Evolutionary conservation across 768 basidiomycete species (phyloP).

Genomic region (Lactarius hatsudake): DNA sequence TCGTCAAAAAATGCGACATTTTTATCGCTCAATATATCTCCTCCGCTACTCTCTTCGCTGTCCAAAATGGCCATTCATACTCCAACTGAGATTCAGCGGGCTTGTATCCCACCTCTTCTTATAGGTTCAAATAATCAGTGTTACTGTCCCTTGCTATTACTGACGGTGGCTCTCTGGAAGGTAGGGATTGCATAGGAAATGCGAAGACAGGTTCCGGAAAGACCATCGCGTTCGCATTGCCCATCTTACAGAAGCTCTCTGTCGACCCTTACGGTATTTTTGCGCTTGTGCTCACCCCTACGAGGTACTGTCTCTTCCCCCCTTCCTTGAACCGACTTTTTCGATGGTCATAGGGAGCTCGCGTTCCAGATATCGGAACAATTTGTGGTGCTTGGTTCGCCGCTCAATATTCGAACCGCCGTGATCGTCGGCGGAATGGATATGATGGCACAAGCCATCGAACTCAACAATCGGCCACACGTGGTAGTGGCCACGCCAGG

Average conservation of each 20-base stretch:
- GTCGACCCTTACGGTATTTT: conserved; percentile 93
- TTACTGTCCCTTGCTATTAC: neutral
- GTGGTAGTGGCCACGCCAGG: conserved; percentile 96
- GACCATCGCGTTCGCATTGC: conserved; percentile 94
- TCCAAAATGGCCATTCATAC: conserved; percentile 76
- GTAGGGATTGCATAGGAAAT: conserved; percentile 94
- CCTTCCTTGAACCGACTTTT: neutral
- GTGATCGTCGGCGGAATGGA: conserved; percentile 99
- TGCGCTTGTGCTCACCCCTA: conserved; percentile 91
- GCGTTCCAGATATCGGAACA: conserved; percentile 98
- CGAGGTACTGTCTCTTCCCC: conserved; percentile 56
- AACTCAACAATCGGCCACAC: conserved; percentile 83
- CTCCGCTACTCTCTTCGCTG: conserved; percentile 61
- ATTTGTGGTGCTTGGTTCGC: conserved; percentile 83
- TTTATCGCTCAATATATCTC: conserved; percentile 55
- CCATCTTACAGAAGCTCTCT: conserved; percentile 86
- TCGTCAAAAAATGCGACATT: conserved; percentile 41
- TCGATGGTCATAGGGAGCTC: conserved; percentile 63
- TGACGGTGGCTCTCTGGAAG: conserved; percentile 41
- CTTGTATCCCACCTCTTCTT: conserved; percentile 86
- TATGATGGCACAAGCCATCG: conserved; percentile 90
- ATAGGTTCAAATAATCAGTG: conserved; percentile 49
- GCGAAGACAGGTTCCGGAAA: conserved; percentile 98
- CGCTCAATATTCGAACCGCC: conserved; percentile 77
- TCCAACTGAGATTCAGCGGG: conserved; percentile 86